These are phyloP conservation scores for Adansonia grandidieri DNA, from an alignment of 441 rosid species.

Conservation along the genomic window DNA sequence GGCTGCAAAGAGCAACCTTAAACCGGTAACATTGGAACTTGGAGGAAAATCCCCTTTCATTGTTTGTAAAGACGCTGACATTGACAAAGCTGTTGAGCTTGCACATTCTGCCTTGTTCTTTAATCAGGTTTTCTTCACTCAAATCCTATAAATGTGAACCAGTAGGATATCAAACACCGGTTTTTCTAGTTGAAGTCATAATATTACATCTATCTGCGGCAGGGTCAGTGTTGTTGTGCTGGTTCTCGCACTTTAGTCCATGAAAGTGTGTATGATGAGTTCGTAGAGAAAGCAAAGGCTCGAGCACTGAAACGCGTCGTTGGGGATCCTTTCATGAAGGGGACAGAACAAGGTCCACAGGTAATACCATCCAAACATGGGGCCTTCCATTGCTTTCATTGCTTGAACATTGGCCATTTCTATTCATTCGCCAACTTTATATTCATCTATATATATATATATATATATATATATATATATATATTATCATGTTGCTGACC, in stretches of 20 bases:
- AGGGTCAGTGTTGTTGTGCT: constrained; percentile 53
- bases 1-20: constrained; percentile 58
- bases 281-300: constrained; percentile 50
- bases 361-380: constrained; percentile 22
- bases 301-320: constrained; percentile 46
- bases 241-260: constrained; percentile 53
- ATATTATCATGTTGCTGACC: neutral
- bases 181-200: neutral
- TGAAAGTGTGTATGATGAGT: constrained; percentile 52
- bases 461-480: neutral
- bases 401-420: neutral
- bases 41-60: constrained; percentile 63
- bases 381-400: neutral
- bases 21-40: constrained; percentile 54
- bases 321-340: constrained; percentile 52
- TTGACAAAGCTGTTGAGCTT: constrained; percentile 50
- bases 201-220: constrained; percentile 9
- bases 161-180: neutral
- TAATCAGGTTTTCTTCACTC: constrained; percentile 43
- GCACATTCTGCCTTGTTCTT: constrained; percentile 52
- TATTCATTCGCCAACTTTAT: neutral
- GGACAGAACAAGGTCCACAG: constrained; percentile 53
- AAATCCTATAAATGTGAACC: neutral
- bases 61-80: constrained; percentile 56
- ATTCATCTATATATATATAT: no score